Conservation (phyloP, 2,329 filamentous ascomycete genomes). For the Cytospora piceicola region DNA sequence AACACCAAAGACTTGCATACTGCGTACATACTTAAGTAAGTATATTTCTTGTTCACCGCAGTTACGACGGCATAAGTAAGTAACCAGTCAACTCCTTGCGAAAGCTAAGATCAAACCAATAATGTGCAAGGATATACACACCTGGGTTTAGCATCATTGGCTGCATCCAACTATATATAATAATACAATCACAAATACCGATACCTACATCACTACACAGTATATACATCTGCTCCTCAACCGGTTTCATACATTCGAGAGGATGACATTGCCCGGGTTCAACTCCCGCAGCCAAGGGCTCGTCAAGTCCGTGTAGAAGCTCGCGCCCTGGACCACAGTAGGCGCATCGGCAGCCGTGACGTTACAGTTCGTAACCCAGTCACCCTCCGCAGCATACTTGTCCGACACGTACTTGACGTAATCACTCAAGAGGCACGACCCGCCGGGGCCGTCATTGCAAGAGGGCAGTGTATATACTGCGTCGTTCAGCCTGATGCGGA, state of each 20-base stretch:
- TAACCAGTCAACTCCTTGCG: neutral
- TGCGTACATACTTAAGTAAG: too few relatives aligned
- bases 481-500: constrained; percentile 65
- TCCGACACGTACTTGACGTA: constrained; percentile 50
- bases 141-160: neutral
- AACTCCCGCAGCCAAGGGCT: constrained; percentile 42
- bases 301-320: constrained; percentile 53
- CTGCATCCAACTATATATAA: constrained; percentile 8
- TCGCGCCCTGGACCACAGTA: constrained; percentile 49
- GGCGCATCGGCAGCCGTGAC: constrained; percentile 47
- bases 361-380: constrained; percentile 54
- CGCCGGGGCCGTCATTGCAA: constrained; percentile 60
- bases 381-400: constrained; percentile 53
- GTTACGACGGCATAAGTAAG: neutral
- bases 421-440: constrained; percentile 52
- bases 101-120: neutral
- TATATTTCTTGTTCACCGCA: constrained; percentile 13
- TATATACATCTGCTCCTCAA: neutral
- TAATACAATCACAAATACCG: too few relatives aligned
- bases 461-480: constrained; percentile 62
- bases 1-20: constrained; percentile 8
- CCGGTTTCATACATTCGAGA: constrained; percentile 5
- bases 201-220: neutral
- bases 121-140: neutral
- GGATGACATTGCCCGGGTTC: constrained; percentile 19